Evolutionary conservation across 2,329 filamentous ascomycete species (phyloP).

Genomic region (Ophiosphaerella herpotricha): DNA sequence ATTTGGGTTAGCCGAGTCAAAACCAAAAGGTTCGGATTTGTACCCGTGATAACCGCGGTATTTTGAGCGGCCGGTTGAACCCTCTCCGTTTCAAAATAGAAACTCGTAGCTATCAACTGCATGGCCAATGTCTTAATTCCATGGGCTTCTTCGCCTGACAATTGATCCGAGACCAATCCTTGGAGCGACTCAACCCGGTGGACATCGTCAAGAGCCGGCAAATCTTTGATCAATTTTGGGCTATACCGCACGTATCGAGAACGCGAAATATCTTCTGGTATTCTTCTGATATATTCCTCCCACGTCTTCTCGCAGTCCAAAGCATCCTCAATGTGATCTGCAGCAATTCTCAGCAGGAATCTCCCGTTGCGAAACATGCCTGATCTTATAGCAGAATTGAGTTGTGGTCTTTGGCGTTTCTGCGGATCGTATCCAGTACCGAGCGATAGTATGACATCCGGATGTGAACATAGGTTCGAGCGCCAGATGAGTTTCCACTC

Average conservation of each 20-base stretch:
- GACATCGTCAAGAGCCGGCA: neutral
- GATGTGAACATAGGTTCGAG: slow-evolving; percentile 18
- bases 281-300: neutral
- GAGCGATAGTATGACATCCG: slow-evolving; percentile 18
- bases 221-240: neutral
- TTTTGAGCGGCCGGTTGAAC: neutral
- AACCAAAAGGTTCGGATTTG: neutral
- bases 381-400: neutral
- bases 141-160: neutral
- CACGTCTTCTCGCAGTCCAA: neutral
- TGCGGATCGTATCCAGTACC: slow-evolving; percentile 3
- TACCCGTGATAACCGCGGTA: neutral
- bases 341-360: neutral
- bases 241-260: neutral
- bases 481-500: slow-evolving; percentile 46
- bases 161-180: neutral
- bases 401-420: neutral
- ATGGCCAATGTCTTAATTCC: neutral
- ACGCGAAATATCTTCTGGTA: neutral
- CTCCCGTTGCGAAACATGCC: neutral
- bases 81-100: neutral
- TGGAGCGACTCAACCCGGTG: neutral
- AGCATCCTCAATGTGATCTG: neutral
- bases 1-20: neutral
- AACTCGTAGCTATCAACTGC: neutral